phyloP scores from a whole-genome alignment of 1,139 yeast species.

The Scheffersomyces insectosa region DNA sequence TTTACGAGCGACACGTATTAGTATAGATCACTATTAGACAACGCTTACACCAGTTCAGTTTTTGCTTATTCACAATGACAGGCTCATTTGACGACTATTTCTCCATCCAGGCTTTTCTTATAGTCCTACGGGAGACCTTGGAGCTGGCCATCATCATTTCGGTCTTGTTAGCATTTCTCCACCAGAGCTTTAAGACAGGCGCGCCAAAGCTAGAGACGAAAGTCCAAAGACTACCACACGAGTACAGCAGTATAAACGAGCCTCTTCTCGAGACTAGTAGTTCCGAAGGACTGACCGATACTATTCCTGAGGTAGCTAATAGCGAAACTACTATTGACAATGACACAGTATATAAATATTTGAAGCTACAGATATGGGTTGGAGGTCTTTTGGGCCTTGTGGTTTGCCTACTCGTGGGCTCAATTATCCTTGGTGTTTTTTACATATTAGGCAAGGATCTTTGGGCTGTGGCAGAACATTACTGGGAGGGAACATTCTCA shows the following conservation, averaged over 20 bases:
- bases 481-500: conserved; percentile 50
- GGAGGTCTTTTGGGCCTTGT: conserved; percentile 44
- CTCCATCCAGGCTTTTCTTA: conserved; percentile 47
- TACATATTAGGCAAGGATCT: conserved; percentile 41
- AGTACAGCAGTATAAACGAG: background rate
- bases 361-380: conserved; percentile 41
- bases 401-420: conserved; percentile 39
- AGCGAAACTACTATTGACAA: background rate
- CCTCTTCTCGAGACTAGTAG: background rate
- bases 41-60: background rate
- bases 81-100: conserved; percentile 32
- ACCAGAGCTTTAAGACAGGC: conserved; percentile 27
- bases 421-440: conserved; percentile 36
- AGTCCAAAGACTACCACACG: background rate
- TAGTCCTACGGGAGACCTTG: conserved; percentile 46
- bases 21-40: background rate
- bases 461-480: conserved; percentile 47
- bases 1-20: too few relatives aligned
- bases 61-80: conserved; percentile 14
- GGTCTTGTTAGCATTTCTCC: conserved; percentile 43
- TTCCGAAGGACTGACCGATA: background rate
- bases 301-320: background rate
- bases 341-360: conserved; percentile 16
- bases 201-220: background rate
- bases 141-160: conserved; percentile 50